These are phyloP conservation scores for Epichloe gansuensis DNA, from an alignment of 2,329 filamentous ascomycete species.

Conservation along the genomic window DNA sequence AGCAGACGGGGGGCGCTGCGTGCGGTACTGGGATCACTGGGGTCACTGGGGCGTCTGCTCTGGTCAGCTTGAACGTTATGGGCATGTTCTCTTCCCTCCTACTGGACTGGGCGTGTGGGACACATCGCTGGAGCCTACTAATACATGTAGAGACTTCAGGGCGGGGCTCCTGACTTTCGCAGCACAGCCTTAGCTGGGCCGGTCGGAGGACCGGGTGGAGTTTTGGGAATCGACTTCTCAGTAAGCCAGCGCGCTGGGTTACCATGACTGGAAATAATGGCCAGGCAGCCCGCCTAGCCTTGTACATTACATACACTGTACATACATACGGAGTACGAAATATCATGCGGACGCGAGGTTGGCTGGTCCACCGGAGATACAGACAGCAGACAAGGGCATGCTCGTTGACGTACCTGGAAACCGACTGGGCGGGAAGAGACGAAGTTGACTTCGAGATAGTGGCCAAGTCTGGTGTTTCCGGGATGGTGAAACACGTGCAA, in stretches of 20 bases:
- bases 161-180: constrained; percentile 6
- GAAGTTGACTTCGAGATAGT: too few species aligned
- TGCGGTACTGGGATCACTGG: too few species aligned
- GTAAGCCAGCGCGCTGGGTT: neutral
- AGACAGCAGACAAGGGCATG: too few species aligned
- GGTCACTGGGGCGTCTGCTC: neutral
- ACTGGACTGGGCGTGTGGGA: neutral
- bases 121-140: neutral
- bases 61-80: too few species aligned
- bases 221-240: neutral
- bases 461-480: too few species aligned
- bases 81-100: neutral
- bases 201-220: constrained; percentile 6
- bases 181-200: constrained; percentile 12
- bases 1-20: neutral
- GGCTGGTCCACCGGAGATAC: neutral
- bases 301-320: neutral
- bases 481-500: too few species aligned
- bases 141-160: neutral
- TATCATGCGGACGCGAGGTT: neutral
- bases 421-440: too few species aligned
- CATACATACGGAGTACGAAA: too few species aligned
- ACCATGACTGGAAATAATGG: neutral
- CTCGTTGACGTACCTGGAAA: too few species aligned
- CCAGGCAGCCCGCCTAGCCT: neutral